Conservation (phyloP, 495 filamentous ascomycete genomes). For the Podospora pseudoanserina region DNA sequence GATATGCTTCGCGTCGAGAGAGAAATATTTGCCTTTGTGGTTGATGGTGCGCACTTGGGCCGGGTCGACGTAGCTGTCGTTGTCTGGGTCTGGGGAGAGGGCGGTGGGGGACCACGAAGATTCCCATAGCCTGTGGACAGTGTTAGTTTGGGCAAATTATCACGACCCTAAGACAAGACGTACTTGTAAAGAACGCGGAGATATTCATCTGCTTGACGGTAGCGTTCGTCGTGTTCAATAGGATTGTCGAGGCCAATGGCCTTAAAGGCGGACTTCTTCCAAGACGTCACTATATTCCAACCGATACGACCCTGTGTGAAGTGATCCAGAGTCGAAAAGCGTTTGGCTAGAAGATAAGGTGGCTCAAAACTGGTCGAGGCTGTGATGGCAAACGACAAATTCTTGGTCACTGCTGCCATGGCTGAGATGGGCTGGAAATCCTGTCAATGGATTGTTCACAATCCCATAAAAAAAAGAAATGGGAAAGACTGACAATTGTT, state of each 20-base stretch:
- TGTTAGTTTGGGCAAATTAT: background rate
- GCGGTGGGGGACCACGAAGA: slow-evolving; percentile 58
- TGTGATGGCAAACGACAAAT: slow-evolving; percentile 52
- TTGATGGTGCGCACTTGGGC: slow-evolving; percentile 56
- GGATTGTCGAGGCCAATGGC: slow-evolving; percentile 54
- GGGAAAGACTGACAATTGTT: slow-evolving; percentile 45
- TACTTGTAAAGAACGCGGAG: slow-evolving; percentile 54
- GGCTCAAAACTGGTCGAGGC: slow-evolving; percentile 58
- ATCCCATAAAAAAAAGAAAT: no score
- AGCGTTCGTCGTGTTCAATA: slow-evolving; percentile 60
- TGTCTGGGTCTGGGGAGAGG: slow-evolving; percentile 44
- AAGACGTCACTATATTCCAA: slow-evolving; percentile 65
- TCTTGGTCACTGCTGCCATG: slow-evolving; percentile 56
- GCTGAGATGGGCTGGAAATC: slow-evolving; percentile 39
- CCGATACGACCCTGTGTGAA: slow-evolving; percentile 56
- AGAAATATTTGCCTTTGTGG: slow-evolving; percentile 57
- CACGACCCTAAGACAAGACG: slow-evolving; percentile 19
- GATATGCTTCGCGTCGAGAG: slow-evolving; percentile 50
- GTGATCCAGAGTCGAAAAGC: slow-evolving; percentile 62
- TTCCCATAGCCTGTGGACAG: slow-evolving; percentile 52
- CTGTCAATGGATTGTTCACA: background rate
- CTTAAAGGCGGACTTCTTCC: slow-evolving; percentile 57
- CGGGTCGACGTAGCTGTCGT: slow-evolving; percentile 53
- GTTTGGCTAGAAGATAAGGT: slow-evolving; percentile 56
- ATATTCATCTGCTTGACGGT: slow-evolving; percentile 59